Percentiles rank a stretch among this genome's conserved stretches.
These are phyloP conservation scores for Penicillium atrosanguineum DNA, from an alignment of 495 filamentous ascomycete genomes.

Conservation along the genomic window DNA sequence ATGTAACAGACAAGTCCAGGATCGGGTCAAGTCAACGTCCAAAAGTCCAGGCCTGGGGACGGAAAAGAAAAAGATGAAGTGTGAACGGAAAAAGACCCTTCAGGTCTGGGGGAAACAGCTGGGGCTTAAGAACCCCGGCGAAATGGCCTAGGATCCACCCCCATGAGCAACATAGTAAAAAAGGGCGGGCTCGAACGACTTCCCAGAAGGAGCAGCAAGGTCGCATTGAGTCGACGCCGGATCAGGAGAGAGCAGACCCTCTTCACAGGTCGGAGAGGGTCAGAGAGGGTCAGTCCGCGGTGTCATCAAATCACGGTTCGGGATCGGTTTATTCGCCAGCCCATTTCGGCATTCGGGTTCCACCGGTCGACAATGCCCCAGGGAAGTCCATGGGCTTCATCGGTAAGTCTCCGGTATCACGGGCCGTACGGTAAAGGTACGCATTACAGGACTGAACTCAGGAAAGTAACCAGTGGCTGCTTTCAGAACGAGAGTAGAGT, in stretches of 20 bases:
- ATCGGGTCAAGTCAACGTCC: not conserved
- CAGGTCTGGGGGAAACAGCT: constrained; percentile 13
- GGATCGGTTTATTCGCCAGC: not conserved
- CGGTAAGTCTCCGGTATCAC: constrained; percentile 11
- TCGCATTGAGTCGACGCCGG: constrained; percentile 18
- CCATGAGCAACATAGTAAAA: not conserved
- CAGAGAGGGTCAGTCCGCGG: not conserved
- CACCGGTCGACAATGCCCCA: constrained; percentile 2
- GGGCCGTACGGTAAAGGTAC: constrained; percentile 1
- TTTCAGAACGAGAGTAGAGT: constrained; percentile 3
- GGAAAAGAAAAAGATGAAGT: constrained; percentile 3
- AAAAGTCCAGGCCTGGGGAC: constrained; percentile 7
- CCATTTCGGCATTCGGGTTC: constrained; percentile 11
- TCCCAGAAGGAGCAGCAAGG: constrained; percentile 3
- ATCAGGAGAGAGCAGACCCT: constrained; percentile 10
- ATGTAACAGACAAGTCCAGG: constrained; percentile 5
- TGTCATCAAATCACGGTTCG: not conserved
- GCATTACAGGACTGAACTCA: not conserved
- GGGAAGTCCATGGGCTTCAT: not conserved
- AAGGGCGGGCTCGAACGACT: constrained; percentile 7
- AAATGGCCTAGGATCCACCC: constrained; percentile 5
- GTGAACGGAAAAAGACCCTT: not conserved
- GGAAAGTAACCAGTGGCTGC: constrained; percentile 1
- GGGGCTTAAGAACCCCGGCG: constrained; percentile 14
- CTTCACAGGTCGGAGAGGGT: not conserved